Evolutionary conservation across 495 filamentous ascomycete species (phyloP).

Genomic region (Copromyces sp.): DNA sequence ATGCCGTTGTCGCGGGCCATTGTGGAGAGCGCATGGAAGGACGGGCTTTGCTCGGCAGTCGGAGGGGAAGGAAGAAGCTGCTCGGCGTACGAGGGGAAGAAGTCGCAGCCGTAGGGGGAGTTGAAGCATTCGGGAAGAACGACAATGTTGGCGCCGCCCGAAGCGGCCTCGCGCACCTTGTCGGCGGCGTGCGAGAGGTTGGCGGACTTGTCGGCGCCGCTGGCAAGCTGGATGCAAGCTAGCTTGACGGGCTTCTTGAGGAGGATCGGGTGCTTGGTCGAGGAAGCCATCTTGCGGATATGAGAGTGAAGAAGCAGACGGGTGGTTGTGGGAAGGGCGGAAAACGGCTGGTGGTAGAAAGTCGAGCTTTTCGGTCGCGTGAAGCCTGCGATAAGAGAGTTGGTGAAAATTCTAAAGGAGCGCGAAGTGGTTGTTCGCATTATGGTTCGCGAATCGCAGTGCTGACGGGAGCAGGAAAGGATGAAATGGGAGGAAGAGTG

Average conservation of each 20-base stretch:
- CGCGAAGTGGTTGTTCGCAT: neutral
- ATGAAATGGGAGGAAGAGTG: neutral
- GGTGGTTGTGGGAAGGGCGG: neutral
- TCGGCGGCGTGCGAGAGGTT: conserved; percentile 75
- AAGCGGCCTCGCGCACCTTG: conserved; percentile 75
- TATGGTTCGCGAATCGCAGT: neutral
- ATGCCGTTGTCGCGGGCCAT: conserved; percentile 66
- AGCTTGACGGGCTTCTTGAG: conserved; percentile 70
- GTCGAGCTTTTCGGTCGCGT: neutral
- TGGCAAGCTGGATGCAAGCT: conserved; percentile 72
- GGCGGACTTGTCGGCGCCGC: conserved; percentile 66
- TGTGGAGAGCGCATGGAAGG: conserved; percentile 71
- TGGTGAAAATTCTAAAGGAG: neutral
- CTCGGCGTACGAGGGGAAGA: conserved; percentile 89
- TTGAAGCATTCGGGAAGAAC: conserved; percentile 89
- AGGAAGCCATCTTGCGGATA: conserved; percentile 32
- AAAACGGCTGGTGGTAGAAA: neutral
- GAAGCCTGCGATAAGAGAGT: neutral
- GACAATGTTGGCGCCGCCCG: conserved; percentile 62
- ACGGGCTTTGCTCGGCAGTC: conserved; percentile 56
- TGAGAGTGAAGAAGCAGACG: neutral
- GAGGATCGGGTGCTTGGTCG: conserved; percentile 41
- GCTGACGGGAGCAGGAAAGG: neutral
- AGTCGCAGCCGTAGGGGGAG: conserved; percentile 85
- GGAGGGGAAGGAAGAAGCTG: conserved; percentile 72